phyloP scores from a whole-genome alignment of 768 basidiomycete genomes.

The Suillus occidentalis region DNA sequence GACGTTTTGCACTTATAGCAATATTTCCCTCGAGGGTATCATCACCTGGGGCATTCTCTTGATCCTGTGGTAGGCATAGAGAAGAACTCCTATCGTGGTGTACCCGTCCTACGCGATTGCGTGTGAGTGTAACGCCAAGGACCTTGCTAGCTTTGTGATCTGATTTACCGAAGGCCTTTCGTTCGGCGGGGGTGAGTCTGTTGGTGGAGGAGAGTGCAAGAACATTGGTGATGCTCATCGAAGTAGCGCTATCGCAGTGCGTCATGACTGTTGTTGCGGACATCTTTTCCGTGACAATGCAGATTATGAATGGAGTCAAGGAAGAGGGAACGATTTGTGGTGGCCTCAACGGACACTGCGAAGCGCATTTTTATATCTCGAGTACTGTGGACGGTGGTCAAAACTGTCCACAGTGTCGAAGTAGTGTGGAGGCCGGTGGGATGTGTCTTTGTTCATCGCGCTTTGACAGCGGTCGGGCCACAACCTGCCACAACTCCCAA shows the following conservation, averaged over 20 bases:
- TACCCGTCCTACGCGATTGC: constrained; percentile 9
- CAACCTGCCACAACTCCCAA: no score
- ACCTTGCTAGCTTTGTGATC: constrained; percentile 15
- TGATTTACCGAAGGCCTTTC: constrained; percentile 12
- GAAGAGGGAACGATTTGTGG: neutral
- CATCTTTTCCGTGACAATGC: neutral
- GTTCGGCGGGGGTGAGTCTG: constrained; percentile 9
- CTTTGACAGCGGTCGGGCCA: neutral
- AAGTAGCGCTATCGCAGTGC: neutral
- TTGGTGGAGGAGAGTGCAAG: constrained; percentile 7
- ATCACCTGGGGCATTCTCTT: neutral
- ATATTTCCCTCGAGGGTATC: constrained; percentile 2
- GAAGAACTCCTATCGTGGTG: neutral
- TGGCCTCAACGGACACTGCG: neutral
- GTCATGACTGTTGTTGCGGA: neutral
- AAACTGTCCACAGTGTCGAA: neutral
- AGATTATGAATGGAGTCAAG: neutral
- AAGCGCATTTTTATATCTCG: neutral
- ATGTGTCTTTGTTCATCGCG: neutral
- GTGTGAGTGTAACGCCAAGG: constrained; percentile 18
- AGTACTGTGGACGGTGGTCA: neutral
- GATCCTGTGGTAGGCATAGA: neutral
- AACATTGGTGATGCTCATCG: neutral
- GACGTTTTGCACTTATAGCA: constrained; percentile 9
- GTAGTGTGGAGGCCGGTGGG: neutral